Percentiles rank a stretch among this genome's conserved stretches.
Evolutionary conservation across 140 eudicot species (phyloP).

Genomic region (Bidens hawaiensis): DNA sequence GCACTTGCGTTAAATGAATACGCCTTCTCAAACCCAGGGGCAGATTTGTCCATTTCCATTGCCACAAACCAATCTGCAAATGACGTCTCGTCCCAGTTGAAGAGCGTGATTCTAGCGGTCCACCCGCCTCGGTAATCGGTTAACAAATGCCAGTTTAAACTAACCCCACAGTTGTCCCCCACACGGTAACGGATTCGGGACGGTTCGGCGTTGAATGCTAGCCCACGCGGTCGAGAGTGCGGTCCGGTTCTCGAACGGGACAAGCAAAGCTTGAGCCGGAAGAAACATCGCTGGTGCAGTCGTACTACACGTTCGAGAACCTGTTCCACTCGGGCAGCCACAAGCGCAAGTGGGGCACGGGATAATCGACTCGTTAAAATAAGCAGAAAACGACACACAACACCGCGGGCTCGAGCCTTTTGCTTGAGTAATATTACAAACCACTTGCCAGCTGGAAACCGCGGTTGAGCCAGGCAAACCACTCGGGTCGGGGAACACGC

Average conservation of each 20-base stretch:
- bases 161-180: conserved; percentile 94
- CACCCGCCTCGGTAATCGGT: conserved; percentile 85
- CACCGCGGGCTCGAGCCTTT: conserved; percentile 69
- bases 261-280: conserved; percentile 74
- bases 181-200: conserved; percentile 75
- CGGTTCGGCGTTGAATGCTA: conserved; percentile 41
- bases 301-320: conserved; percentile 54
- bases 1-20: conserved; percentile 75
- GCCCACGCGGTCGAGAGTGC: conserved; percentile 80
- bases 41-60: conserved; percentile 59
- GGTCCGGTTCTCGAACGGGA: conserved; percentile 84
- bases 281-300: conserved; percentile 66
- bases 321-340: conserved; percentile 57
- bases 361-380: conserved; percentile 71
- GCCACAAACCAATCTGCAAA: conserved; percentile 94
- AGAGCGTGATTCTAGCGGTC: conserved; percentile 86
- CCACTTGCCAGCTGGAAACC: conserved; percentile 92
- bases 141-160: conserved; percentile 83
- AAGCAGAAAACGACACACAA: conserved; percentile 93
- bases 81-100: conserved; percentile 79
- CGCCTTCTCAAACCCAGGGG: conserved; percentile 60
- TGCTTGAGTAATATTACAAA: conserved; percentile 79
- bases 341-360: conserved; percentile 96
- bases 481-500: conserved; percentile 48
- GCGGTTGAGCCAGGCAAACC: conserved; percentile 48